Evolutionary conservation across 768 basidiomycete species (phyloP), one percentile per base, ranked within the genome.

Genomic region (Termitomyces titanicus): DNA sequence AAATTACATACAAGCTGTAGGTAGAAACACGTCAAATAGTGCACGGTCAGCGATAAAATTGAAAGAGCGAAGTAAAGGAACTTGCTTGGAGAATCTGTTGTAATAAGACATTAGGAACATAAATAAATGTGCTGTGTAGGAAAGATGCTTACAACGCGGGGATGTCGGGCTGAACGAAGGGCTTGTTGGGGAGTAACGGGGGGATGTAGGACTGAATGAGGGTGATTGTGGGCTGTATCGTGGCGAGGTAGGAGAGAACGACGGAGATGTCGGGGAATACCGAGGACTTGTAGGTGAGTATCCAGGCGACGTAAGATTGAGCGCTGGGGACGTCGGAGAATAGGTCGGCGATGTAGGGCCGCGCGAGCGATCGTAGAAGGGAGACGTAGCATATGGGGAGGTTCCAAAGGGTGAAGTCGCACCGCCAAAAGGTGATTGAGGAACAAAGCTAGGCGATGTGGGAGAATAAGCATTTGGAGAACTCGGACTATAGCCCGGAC

Each of bases 121-220:
- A 9, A 31, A 29, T 46, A 38, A 43, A 35, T 18, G 12, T 59
- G 51, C 39, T 53, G 57, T 2, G 57, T n/a, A n/a, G 10, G 10
- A 46, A 29, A 47, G 42, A 61, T 43, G 76, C 87, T 75, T 75
- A 90, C 88, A 92, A 68, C 88, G 79, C 11, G 93, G 94, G n/a
- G 92, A 93, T n/a, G 91, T 86, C 22, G 92, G 92, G 60, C 89
- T 92, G 77, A 94, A 96, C 0, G 88, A 91, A 0, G 94, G 94
- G 65, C 88, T 91, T 29, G 92, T 89, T 1, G 93, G 93, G 11
- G 92, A 93, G 67, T 92, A 93, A 1, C 88, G 81, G 13, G 92
- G 94, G 3, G 92, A 94, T 11, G 93, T 92, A 1, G 93, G 94
- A 57, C 86, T 89, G 73, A 91, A 96, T 13, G 89, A 88, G 9